Evolutionary conservation across 306 rosid species (phyloP), one percentile per base, ranked within the genome.

Genomic region (Clitoria ternatea): DNA sequence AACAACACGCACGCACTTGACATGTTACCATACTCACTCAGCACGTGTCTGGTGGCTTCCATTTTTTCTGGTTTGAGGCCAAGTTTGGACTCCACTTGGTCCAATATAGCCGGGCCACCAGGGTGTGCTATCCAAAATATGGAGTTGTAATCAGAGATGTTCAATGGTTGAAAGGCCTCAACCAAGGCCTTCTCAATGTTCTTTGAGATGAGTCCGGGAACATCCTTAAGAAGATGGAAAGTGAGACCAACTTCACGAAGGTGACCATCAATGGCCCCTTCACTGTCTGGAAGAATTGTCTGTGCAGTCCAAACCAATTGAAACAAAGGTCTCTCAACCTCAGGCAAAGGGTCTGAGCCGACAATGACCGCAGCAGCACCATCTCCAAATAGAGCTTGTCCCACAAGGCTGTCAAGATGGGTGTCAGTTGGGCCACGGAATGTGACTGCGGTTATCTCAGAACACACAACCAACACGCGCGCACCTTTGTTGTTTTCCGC

Each of bases 251-350:
- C 71, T 47, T 73, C 78, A 17, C 72, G 78, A 14, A 73, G 78
- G 55, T 62, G 78, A 20, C 78, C 72, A 18, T 62, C 78, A 36
- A 73, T 73, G 7, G 78, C 71, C 3, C 78, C 78, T 63, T 73
- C 78, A 50, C 71, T 62, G n/a, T 73, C 64, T 2, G 71, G 78
- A 3, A 50, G 64, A 17, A 73, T 73, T 18, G 78, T 73, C 17
- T 73, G 78, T 26, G 78, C 71, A 7, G 78, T 62, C 78, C 59
- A 57, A 20, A 71, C 76, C 20, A 71, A n/a, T 30, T 71, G 59
- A 57, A 57, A 57, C 64, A 57, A 14, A 3, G 64, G 64, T 26
- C 17, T 57, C 43, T 57, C 64, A 9, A 30, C 3, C 14, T 17
- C 43, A 6, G 23, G 43, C 0, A 57, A 2, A 0, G 64, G 64